Percentiles rank a stretch among this genome's conserved stretches.
These are phyloP conservation scores for Phaffia rhodozyma DNA, from an alignment of 1,284 basidiomycete species.

Conservation along the genomic window DNA sequence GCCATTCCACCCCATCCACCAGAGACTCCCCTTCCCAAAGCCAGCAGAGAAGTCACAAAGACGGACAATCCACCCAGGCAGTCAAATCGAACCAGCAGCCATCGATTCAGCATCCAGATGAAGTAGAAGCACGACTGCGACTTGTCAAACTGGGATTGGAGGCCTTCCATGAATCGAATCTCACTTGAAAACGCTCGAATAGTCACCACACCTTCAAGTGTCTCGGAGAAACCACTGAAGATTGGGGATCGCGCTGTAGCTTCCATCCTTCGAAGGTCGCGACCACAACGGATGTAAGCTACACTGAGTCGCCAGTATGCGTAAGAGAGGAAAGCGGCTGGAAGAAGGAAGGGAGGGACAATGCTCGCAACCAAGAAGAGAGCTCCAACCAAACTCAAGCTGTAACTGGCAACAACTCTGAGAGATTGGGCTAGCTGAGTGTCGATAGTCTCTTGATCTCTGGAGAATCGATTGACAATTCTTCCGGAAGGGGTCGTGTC, in stretches of 20 bases:
- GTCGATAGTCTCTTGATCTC: slow-evolving; percentile 65
- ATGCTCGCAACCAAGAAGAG: slow-evolving; percentile 48
- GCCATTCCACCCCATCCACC: slow-evolving; percentile 73
- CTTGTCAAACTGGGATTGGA: slow-evolving; percentile 61
- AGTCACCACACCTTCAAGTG: slow-evolving; percentile 64
- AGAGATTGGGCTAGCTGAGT: slow-evolving; percentile 40
- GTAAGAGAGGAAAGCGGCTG: slow-evolving; percentile 55
- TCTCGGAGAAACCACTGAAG: slow-evolving; percentile 64
- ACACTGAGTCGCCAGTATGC: slow-evolving; percentile 55
- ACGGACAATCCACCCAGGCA: slow-evolving; percentile 61
- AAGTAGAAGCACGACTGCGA: slow-evolving; percentile 38
- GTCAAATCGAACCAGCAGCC: slow-evolving; percentile 43
- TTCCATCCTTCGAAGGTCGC: slow-evolving; percentile 67
- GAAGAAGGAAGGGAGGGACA: slow-evolving; percentile 54
- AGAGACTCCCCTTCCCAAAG: slow-evolving; percentile 52
- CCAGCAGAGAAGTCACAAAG: slow-evolving; percentile 59
- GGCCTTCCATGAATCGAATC: slow-evolving; percentile 55
- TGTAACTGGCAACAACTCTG: neutral
- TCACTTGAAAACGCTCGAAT: slow-evolving; percentile 82
- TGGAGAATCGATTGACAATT: slow-evolving; percentile 65
- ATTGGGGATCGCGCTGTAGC: slow-evolving; percentile 58
- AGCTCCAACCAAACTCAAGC: slow-evolving; percentile 28
- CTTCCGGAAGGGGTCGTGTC: slow-evolving; percentile 57
- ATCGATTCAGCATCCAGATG: slow-evolving; percentile 30
- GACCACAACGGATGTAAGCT: slow-evolving; percentile 52